Base-by-base conservation (phyloP, 1,139 yeast species). In the Kluyveromyces sp. region DNA sequence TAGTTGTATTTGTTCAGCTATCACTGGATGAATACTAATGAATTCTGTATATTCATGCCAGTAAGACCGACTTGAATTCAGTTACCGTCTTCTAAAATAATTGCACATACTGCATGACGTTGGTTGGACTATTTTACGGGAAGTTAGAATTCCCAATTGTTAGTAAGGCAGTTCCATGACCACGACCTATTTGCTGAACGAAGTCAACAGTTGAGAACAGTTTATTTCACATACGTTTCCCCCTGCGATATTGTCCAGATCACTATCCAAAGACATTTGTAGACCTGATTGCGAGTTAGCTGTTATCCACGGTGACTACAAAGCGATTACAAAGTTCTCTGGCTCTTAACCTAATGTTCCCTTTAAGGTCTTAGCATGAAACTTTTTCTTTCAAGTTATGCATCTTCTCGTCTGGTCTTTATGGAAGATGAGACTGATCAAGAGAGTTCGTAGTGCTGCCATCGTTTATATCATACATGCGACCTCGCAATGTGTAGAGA, bases 241-340 rank as follows among this genome's bases (percentile, higher is more conserved):
- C 36, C 46, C 52, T 31, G 51, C 41, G 29, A 50, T 50, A 18
- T 46, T 43, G 22, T 47, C 49, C 33, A 53, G 31, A 25, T 49
- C 45, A 17, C 46, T 44, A n/a, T 53, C 54, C 25, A 50, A 45
- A 13, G 56, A 51, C 55, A 53, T 53, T 20, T 11, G 33, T 34
- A 15, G 4, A 4, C 9, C 16, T 7, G 13, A 13, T 8, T 36
- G n/a, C 22, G 12, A 25, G 6, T 26, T 39, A 28, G 16, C 2
- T n/a, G n/a, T n/a, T n/a, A n/a, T n/a, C n/a, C n/a, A n/a, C n/a
- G n/a, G n/a, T n/a, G n/a, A n/a, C n/a, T n/a, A n/a, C n/a, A n/a
- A n/a, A n/a, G n/a, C n/a, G n/a, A n/a, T n/a, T n/a, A n/a, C n/a
- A n/a, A n/a, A n/a, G n/a, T n/a, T n/a, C n/a, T n/a, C n/a, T n/a